These are phyloP conservation scores for Aureobasidium sp. DNA, from an alignment of 2,329 filamentous ascomycete genomes.

Conservation along the genomic window DNA sequence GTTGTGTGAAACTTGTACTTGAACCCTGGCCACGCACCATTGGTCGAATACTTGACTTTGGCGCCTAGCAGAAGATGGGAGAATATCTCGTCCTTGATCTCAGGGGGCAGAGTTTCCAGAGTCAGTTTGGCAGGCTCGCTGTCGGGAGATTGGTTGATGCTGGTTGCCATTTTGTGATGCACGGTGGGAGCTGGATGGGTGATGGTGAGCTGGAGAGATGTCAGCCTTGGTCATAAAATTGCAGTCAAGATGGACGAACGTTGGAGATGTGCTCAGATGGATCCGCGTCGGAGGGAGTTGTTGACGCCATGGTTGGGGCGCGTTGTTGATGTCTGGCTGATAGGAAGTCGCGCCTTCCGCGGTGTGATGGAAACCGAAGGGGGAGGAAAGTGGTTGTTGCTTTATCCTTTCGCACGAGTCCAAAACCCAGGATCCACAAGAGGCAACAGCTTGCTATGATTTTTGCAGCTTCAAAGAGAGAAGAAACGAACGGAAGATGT, in stretches of 20 bases:
- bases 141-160: neutral
- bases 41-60: constrained; percentile 9
- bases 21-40: neutral
- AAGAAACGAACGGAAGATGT: neutral
- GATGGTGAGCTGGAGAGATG: neutral
- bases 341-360: neutral
- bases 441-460: neutral
- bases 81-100: constrained; percentile 13
- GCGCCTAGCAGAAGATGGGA: neutral
- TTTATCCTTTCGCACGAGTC: neutral
- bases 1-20: constrained; percentile 1
- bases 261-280: neutral
- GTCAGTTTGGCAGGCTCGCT: neutral
- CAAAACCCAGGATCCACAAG: neutral
- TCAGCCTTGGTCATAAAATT: neutral
- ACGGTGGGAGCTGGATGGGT: neutral
- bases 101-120: neutral
- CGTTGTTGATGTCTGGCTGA: neutral
- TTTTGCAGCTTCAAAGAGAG: neutral
- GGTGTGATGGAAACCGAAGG: no score
- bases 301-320: neutral
- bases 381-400: neutral
- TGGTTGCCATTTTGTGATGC: neutral
- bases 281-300: neutral
- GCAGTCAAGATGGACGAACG: neutral